Conservation (phyloP, 305 asterid genomes). For the Rubia tinctorum region DNA sequence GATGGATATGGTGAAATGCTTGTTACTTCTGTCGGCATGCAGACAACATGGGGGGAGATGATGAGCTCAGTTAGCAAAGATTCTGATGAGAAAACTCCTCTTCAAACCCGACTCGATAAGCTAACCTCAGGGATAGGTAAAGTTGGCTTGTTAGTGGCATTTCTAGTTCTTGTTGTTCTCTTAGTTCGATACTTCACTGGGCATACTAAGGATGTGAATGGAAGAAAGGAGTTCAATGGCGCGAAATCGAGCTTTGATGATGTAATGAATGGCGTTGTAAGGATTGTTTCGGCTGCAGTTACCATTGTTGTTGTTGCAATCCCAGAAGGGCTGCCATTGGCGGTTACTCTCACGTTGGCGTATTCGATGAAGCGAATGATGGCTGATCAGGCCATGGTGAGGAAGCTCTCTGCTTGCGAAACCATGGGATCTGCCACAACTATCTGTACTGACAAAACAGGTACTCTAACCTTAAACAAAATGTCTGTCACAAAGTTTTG, state of each 20-base stretch:
- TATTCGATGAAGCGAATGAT: conserved; percentile 62
- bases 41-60: conserved; percentile 73
- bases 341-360: conserved; percentile 55
- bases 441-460: conserved; percentile 59
- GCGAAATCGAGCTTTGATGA: conserved; percentile 38
- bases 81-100: conserved; percentile 55
- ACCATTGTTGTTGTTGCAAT: conserved; percentile 74
- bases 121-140: conserved; percentile 59
- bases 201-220: conserved; percentile 39
- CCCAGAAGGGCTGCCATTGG: conserved; percentile 62
- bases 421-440: conserved; percentile 61
- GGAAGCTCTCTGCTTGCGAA: conserved; percentile 57
- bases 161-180: conserved; percentile 51
- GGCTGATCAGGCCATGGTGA: conserved; percentile 60
- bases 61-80: conserved; percentile 44
- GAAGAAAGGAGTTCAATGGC: conserved; percentile 39
- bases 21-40: conserved; percentile 59
- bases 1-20: conserved; percentile 58
- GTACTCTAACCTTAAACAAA: conserved; percentile 52
- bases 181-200: conserved; percentile 66
- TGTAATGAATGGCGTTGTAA: conserved; percentile 47
- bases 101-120: conserved; percentile 50
- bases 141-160: conserved; percentile 51
- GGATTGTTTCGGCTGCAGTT: conserved; percentile 64
- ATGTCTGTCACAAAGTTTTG: conserved; percentile 60